These are phyloP conservation scores for Parafenestella ontariensis DNA, from an alignment of 2,329 filamentous ascomycete genomes.

Conservation along the genomic window DNA sequence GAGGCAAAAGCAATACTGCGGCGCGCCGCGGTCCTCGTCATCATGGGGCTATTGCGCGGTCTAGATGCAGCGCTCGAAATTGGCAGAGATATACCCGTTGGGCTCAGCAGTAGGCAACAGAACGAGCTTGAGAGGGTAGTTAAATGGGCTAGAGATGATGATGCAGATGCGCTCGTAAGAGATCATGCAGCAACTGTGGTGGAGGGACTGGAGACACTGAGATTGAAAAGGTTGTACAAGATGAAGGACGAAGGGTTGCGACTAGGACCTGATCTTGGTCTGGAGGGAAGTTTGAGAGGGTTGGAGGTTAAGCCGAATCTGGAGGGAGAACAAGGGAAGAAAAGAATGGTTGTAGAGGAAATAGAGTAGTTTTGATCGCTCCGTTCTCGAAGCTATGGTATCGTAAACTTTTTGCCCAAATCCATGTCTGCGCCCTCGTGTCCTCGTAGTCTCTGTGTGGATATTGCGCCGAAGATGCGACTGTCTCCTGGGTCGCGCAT, in stretches of 20 bases:
- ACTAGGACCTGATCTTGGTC: slow-evolving; percentile 34
- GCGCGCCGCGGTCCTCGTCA: slow-evolving; percentile 68
- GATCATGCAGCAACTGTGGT: slow-evolving; percentile 71
- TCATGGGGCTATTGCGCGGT: slow-evolving; percentile 68
- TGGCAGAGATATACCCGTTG: slow-evolving; percentile 53
- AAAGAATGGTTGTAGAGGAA: slow-evolving; percentile 61
- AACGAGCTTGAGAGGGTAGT: slow-evolving; percentile 69
- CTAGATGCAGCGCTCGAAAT: slow-evolving; percentile 60
- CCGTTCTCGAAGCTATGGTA: slow-evolving; percentile 6
- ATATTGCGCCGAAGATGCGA: slow-evolving; percentile 8
- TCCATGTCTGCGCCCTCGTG: slow-evolving; percentile 11
- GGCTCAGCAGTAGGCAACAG: slow-evolving; percentile 62
- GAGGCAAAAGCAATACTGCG: slow-evolving; percentile 69
- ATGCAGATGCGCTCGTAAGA: slow-evolving; percentile 72
- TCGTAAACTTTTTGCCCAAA: slow-evolving; percentile 8
- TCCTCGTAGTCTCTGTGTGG: slow-evolving; percentile 21
- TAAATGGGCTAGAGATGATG: slow-evolving; percentile 68
- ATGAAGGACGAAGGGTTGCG: slow-evolving; percentile 32
- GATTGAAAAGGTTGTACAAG: slow-evolving; percentile 60
- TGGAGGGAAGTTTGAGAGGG: slow-evolving; percentile 54
- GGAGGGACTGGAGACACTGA: slow-evolving; percentile 70
- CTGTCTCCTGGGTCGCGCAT: not conserved
- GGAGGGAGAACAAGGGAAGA: slow-evolving; percentile 24
- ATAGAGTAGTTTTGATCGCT: slow-evolving; percentile 57
- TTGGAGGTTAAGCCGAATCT: slow-evolving; percentile 50